These are phyloP conservation scores for Apiospora sp. DNA, from an alignment of 2,329 filamentous ascomycete genomes.

Conservation along the genomic window DNA sequence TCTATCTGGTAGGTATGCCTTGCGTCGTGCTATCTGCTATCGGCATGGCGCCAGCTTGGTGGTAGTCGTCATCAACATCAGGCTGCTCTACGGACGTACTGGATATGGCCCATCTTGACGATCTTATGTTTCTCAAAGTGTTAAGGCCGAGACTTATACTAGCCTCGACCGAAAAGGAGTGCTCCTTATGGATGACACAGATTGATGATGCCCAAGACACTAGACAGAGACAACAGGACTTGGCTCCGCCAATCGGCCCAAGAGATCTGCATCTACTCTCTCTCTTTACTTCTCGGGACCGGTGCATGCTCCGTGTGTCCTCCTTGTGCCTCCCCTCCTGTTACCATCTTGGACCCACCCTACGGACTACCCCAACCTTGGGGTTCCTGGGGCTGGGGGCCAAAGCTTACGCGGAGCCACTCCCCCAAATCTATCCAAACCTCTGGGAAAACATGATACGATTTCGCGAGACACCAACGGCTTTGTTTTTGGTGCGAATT, in stretches of 20 bases:
- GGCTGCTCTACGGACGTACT: neutral
- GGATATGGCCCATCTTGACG: neutral
- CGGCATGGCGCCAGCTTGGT: neutral
- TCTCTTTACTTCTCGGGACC: neutral
- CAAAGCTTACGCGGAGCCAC: conserved; percentile 19
- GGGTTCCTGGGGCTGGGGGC: neutral
- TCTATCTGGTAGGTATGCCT: neutral
- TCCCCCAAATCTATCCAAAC: conserved; percentile 26
- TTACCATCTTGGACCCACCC: neutral
- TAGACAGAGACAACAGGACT: neutral
- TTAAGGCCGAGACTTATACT: neutral
- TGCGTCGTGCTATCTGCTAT: neutral
- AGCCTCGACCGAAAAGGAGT: neutral
- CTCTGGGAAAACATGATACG: conserved; percentile 13
- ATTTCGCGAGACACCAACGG: neutral
- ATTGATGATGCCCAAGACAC: conserved; percentile 16
- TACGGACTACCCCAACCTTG: conserved; percentile 25
- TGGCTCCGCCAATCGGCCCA: neutral
- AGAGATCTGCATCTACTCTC: neutral
- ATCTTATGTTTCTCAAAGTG: neutral
- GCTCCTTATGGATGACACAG: neutral
- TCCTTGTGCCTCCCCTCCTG: neutral
- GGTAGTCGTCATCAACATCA: neutral
- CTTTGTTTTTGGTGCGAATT: neutral
- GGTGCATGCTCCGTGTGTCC: neutral